phyloP scores from a whole-genome alignment of 192 early-diverging fungal species.

The Phlyctochytrium arcticum region DNA sequence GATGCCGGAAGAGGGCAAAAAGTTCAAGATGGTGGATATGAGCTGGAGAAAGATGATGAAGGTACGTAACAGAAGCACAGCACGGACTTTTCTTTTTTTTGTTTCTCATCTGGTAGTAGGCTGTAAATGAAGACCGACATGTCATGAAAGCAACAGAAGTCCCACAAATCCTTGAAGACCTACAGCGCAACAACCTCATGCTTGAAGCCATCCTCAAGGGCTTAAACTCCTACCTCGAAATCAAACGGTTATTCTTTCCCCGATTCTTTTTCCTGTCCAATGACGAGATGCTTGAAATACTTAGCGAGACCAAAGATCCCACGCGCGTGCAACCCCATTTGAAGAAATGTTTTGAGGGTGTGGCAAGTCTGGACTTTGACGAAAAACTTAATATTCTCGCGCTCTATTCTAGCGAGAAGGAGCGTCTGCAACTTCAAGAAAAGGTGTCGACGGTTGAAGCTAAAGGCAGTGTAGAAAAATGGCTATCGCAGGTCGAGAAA shows the following conservation, averaged over 20 bases:
- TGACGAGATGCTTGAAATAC: constrained; percentile 66
- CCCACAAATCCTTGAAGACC: constrained; percentile 54
- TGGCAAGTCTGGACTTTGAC: constrained; percentile 55
- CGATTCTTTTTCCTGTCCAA: constrained; percentile 65
- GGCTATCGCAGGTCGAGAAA: constrained; percentile 52
- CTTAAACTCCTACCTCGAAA: constrained; percentile 57
- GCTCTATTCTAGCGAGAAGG: constrained; percentile 54
- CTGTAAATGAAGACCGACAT: constrained; percentile 48
- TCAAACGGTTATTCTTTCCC: constrained; percentile 59
- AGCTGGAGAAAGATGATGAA: constrained; percentile 58
- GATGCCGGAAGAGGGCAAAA: constrained; percentile 64
- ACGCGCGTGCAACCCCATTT: constrained; percentile 61
- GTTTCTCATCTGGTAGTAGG: too few relatives aligned
- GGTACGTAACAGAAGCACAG: constrained; percentile 15
- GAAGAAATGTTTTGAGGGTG: constrained; percentile 65
- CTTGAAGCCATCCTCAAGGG: constrained; percentile 61
- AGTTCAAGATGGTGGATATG: constrained; percentile 56
- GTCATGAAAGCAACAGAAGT: constrained; percentile 55
- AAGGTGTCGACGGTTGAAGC: constrained; percentile 57
- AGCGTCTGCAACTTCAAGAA: constrained; percentile 44
- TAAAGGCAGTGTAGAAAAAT: constrained; percentile 62
- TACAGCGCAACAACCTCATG: constrained; percentile 49
- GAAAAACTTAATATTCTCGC: constrained; percentile 52
- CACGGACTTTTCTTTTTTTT: constrained; percentile 4
- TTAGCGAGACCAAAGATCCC: constrained; percentile 64